phyloP scores from a whole-genome alignment of 1,284 basidiomycete genomes.

The Ustilago trichophora region DNA sequence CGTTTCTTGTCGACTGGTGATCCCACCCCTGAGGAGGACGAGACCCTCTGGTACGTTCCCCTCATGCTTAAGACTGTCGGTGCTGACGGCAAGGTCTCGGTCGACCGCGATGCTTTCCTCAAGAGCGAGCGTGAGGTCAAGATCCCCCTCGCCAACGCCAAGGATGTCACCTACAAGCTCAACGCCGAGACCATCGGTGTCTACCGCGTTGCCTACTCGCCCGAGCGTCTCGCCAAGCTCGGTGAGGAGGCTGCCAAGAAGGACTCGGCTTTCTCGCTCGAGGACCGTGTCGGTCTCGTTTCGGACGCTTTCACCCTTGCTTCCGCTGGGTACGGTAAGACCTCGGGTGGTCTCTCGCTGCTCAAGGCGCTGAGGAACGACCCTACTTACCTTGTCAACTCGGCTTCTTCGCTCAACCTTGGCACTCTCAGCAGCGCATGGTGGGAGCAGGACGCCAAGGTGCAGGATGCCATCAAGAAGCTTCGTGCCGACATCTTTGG shows the following conservation, averaged over 20 bases:
- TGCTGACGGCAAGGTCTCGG: constrained; percentile 71
- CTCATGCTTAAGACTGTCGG: constrained; percentile 78
- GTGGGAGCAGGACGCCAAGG: constrained; percentile 80
- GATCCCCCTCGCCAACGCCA: constrained; percentile 74
- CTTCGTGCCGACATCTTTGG: constrained; percentile 73
- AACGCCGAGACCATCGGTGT: constrained; percentile 90
- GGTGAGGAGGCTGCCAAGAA: constrained; percentile 79
- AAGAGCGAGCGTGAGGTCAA: constrained; percentile 74
- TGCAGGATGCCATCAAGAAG: constrained; percentile 68
- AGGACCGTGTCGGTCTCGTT: constrained; percentile 86
- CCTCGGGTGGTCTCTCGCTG: constrained; percentile 80
- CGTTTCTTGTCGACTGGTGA: constrained; percentile 88
- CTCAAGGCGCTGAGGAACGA: constrained; percentile 74
- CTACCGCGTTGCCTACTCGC: constrained; percentile 87
- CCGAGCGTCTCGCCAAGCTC: constrained; percentile 81
- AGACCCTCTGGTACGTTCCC: constrained; percentile 89
- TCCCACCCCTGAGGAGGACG: constrained; percentile 77
- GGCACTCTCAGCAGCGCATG: constrained; percentile 71
- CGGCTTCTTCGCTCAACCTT: constrained; percentile 44
- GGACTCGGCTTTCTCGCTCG: constrained; percentile 76
- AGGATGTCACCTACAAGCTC: constrained; percentile 77
- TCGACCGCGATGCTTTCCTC: constrained; percentile 77
- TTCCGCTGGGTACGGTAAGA: constrained; percentile 79
- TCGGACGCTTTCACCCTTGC: constrained; percentile 82
- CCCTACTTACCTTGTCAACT: constrained; percentile 58